These are phyloP conservation scores for Peniophora sp. DNA, from an alignment of 1,284 basidiomycete genomes.

Conservation along the genomic window DNA sequence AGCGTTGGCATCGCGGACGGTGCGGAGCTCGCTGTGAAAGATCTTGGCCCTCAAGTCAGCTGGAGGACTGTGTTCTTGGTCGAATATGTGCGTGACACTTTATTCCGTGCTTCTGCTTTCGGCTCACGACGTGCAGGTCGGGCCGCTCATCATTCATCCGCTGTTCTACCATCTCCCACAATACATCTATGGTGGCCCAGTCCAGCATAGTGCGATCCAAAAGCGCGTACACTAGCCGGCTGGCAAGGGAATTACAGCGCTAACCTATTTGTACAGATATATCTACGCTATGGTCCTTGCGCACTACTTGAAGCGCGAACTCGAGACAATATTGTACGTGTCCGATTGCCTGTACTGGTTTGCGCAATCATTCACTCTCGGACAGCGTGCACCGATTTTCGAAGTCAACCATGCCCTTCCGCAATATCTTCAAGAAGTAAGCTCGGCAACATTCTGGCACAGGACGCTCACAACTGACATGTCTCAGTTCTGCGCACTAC, in stretches of 20 bases:
- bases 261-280: conserved; percentile 40
- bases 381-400: conserved; percentile 90
- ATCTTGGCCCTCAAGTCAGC: conserved; percentile 80
- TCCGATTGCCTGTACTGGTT: background rate
- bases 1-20: conserved; percentile 51
- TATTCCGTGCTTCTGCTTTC: background rate
- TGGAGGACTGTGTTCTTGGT: conserved; percentile 84
- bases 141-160: conserved; percentile 90
- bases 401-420: conserved; percentile 86
- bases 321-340: conserved; percentile 84
- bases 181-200: conserved; percentile 59
- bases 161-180: conserved; percentile 71
- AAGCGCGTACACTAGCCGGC: conserved; percentile 37
- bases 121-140: conserved; percentile 41
- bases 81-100: conserved; percentile 74
- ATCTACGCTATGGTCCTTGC: conserved; percentile 74
- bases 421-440: conserved; percentile 88
- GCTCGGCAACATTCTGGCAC: conserved; percentile 16
- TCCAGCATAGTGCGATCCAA: conserved; percentile 74
- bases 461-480: conserved; percentile 2
- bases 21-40: conserved; percentile 70
- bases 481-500: conserved; percentile 76
- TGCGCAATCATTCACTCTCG: background rate
- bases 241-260: background rate
- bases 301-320: conserved; percentile 90